Evolutionary conservation across 1,139 yeast species (phyloP), one percentile per base, ranked within the genome.

Genomic region (Pneumocystis jirovecii): DNA sequence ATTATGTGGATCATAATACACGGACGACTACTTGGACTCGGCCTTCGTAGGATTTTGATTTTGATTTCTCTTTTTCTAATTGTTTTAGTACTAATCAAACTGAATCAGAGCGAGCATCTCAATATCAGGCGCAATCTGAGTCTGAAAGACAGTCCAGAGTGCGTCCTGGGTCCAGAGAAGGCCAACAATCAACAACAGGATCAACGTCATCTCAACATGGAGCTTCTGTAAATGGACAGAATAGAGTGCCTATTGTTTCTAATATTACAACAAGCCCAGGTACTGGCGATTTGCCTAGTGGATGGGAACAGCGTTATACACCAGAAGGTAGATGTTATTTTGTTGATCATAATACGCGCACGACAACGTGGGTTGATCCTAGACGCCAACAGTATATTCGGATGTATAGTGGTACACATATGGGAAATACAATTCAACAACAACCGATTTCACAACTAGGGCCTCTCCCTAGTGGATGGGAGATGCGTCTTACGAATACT

Each of bases 291-390:
- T 81, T 93, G 70, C 99, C 99, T 10, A 84, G 96, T 17, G 99
- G 98, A 57, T 93, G 99, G 99, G 99, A 93, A 77, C 98, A 93
- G 78, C 82, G 99, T 69, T 88, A 88, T 73, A 93, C 99, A 4
- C 96, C 96, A 60, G 98, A 93, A 77, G 99, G 98, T 57, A 83
- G 98, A 74, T 95, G 97, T 17, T 93, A 93, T 77, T 93, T 91
- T 76, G 98, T 93, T 65, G 99, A 93, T 76, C 98, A 93, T 78
- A 93, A 93, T 76, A 93, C 98, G 21, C 84, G 98, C 76, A 93
- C 99, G 0, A 93, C 99, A 4, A 95, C 99, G 3, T 93, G 99
- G 99, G 99, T 93, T 65, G 99, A 93, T 76, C 99, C 99, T 70
- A 84, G 98, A 77, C 85, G 98, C 77, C 98, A 93, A 77, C 99